Conservation (phyloP, 140 eudicot genomes). For the Erigeron philadelphicus region DNA sequence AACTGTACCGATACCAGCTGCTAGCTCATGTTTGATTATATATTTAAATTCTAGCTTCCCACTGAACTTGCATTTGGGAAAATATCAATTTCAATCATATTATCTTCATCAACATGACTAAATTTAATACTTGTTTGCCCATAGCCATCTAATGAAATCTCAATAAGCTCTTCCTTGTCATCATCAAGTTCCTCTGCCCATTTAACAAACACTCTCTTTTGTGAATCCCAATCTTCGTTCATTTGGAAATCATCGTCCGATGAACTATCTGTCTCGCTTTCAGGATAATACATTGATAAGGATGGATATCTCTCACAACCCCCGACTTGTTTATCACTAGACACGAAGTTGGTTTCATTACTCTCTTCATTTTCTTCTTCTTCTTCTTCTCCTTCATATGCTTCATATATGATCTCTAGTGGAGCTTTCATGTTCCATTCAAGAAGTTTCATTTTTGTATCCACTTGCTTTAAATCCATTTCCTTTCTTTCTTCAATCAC, state of each 20-base stretch:
- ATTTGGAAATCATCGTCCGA: constrained; percentile 45
- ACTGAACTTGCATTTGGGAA: constrained; percentile 25
- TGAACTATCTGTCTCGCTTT: constrained; percentile 55
- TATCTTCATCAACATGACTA: constrained; percentile 60
- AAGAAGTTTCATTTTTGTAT: constrained; percentile 32
- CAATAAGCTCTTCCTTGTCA: constrained; percentile 65
- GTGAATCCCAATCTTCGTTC: constrained; percentile 40
- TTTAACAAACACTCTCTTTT: constrained; percentile 37
- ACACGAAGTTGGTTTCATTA: constrained; percentile 24
- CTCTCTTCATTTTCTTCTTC: constrained; percentile 25
- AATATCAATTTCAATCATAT: constrained; percentile 71
- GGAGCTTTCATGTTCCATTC: constrained; percentile 87
- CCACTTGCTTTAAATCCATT: constrained; percentile 16
- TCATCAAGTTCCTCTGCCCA: constrained; percentile 54
- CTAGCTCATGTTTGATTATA: neutral
- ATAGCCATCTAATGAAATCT: constrained; percentile 49
- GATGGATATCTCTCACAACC: constrained; percentile 44
- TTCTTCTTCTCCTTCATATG: constrained; percentile 64
- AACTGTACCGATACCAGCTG: constrained; percentile 3
- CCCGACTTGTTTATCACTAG: constrained; percentile 8
- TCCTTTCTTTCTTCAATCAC: constrained; percentile 12
- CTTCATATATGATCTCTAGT: constrained; percentile 80
- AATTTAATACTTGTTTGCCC: constrained; percentile 32
- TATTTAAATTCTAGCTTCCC: neutral
- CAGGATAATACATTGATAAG: constrained; percentile 63